A percentile compares a stretch with the other conserved stretches of the same genome.
Conservation (phyloP, 2,329 filamentous ascomycete species). For the Cephalotrichum gorgonifer region DNA sequence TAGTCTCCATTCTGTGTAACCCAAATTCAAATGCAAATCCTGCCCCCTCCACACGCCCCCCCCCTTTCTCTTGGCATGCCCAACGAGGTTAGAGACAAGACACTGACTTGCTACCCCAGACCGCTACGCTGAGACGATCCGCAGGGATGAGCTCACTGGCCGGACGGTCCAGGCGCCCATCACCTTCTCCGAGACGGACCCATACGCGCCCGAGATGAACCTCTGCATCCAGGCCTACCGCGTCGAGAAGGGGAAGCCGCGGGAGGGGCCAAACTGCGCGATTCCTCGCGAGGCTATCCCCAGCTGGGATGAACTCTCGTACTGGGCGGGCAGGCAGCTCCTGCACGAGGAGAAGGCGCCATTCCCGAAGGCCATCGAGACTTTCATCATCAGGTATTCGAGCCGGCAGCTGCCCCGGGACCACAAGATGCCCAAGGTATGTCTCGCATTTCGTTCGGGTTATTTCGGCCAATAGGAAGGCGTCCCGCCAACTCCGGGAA, state of each 20-base stretch:
- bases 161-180: conserved; percentile 1
- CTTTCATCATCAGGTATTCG: conserved; percentile 25
- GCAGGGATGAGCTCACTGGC: conserved; percentile 3
- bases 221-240: conserved; percentile 2
- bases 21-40: not conserved
- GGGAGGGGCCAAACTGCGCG: conserved; percentile 1
- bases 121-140: not conserved
- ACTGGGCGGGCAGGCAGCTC: conserved; percentile 27
- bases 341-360: conserved; percentile 18
- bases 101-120: not conserved
- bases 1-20: not conserved
- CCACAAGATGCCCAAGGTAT: conserved; percentile 26
- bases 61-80: no score
- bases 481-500: not conserved
- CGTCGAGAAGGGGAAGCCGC: not conserved
- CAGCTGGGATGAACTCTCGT: conserved; percentile 21
- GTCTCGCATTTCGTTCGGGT: conserved; percentile 11
- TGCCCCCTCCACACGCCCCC: no score
- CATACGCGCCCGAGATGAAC: conserved; percentile 1
- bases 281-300: conserved; percentile 25
- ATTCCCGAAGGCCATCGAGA: conserved; percentile 22
- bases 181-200: conserved; percentile 2
- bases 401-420: conserved; percentile 15
- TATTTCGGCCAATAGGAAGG: not conserved
- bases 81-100: not conserved